Evolutionary conservation across 2,329 filamentous ascomycete species (phyloP), one percentile per base, ranked within the genome.

Genomic region (Setomelanomma holmii): DNA sequence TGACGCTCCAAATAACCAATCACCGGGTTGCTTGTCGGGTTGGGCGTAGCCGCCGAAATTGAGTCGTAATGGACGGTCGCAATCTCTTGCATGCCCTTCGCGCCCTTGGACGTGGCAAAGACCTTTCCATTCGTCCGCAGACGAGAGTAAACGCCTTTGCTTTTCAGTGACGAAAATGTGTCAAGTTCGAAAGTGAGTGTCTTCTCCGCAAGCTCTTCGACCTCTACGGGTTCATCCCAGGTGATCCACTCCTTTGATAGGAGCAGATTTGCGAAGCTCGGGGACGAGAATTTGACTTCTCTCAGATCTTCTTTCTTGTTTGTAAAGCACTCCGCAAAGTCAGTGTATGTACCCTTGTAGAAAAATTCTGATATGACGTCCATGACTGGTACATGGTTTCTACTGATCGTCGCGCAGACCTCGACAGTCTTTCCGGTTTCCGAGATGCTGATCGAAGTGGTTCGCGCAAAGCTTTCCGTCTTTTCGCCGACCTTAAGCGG

Each of bases 1-100:
- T 60, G 46, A 5, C 66, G 61, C 12, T 53, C 35, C 2, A 71
- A 51, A 50, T 55, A 71, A 5, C 58, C 61, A 17, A 60, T 45
- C 7, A 71, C 66, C 12, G 63, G 64, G 45, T 71, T 68, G 22
- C 45, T 54, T 5, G 23, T 33, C 12, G 40, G 19, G 16, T 43
- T 43, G 17, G 35, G 21, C 6, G 34, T 34, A 8, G 45, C 40
- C 7, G 30, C 30, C 2, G 46, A 43, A 44, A 43, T 21, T 5
- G 53, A 55, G 16, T 60, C 56, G 40, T 53, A 59, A 20, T 59
- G 45, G 5, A 56, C 50, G 21, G 39, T 46, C 24, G 45, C 56
- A 38, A 59, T 53, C 17, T 56, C 46, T 2, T 40, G 30, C 2
- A 40, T 20, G 23, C 38, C 43, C 33, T 46, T 53, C 10, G 42